Evolutionary conservation across 331 rosid species (phyloP), one percentile per base, ranked within the genome.

Genomic region (Arachis monticola): DNA sequence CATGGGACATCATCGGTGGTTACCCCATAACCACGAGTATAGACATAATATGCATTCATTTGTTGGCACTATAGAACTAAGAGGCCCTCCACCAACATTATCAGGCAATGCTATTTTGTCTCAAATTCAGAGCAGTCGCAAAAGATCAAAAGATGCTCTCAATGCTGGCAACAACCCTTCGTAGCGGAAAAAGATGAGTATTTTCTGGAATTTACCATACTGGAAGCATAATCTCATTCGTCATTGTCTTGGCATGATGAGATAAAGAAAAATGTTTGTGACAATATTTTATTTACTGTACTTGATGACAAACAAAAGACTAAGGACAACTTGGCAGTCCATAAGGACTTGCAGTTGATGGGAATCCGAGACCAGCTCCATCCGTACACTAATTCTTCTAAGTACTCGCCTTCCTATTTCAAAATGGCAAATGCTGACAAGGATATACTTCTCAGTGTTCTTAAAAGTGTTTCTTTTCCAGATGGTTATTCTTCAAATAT

Each of bases 201-300:
- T 60, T 17, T 60, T 60, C 35, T 60, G 46, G 66, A 46, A 60
- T 60, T 42, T 60, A 5, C 66, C 66, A 17, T 58, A 58, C 35
- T 60, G n/a, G 4, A 11, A 31, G 66, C 44, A 40, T 40, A 12
- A 40, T 41, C 51, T 40, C 14, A 63, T 63, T 63, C 51, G 11
- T 2, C 51, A 41, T 41, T 63, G 69, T 7, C 53, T 64, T 63
- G 68, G 42, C 31, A 63, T 63, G 68, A 63, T 63, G 51, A 41
- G 1, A 35, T 60, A 17, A 17, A 17, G 22, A 17, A 17, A 17
- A 17, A 17, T 17, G 22, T 60, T 32, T 60, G 66, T 35, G 66
- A 27, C 8, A 60, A 40, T 63, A 8, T 17, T 17, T 17, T 17
- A 17, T 17, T 17, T 17, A 17, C 22, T 17, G 22, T 17, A 17